Evolutionary conservation across 441 rosid genomes (phyloP), one percentile per base, ranked within the genome.

Genomic region (Erysimum pusillum): DNA sequence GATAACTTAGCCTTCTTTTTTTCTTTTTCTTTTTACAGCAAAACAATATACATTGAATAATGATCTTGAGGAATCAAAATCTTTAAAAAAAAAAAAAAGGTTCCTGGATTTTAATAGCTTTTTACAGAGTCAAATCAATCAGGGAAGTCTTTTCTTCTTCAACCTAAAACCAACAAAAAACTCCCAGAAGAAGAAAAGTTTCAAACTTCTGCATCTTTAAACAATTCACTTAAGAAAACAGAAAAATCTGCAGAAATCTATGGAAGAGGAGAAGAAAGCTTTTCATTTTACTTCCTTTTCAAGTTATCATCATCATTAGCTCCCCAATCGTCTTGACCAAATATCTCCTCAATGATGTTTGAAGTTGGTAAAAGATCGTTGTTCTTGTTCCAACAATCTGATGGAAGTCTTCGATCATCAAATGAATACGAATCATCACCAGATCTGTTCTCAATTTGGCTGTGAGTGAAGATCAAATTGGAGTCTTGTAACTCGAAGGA

Each of bases 331-430:
- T 73, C 86, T 74, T 82, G 81, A 64, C 88, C 91, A 69, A 86
- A 88, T 51, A 88, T 81, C 80, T 88, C 91, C 28, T 86, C 89
- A 11, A 86, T 80, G 28, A 88, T 82, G 82, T 82, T 86, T 66
- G 82, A 83, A 17, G 91, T 88, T 31, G 89, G 91, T 57, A 84
- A 82, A 39, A 86, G 72, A 76, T 88, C 91, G 22, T 84, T 73
- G 45, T 80, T 88, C 63, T 79, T 85, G 63, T 52, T 83, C 91
- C 93, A 90, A 86, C 88, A 88, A 87, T n/a, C n/a, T n/a, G n/a
- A n/a, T n/a, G n/a, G n/a, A n/a, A n/a, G n/a, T n/a, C n/a, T n/a
- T n/a, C n/a, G n/a, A n/a, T n/a, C n/a, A n/a, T 89, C 97, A 75
- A 84, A 60, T 4, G 86, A 53, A 80, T 83, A 88, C 41, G 73